Evolutionary conservation across 805 yeast species (phyloP).

Genomic region (Candida tibetensis): DNA sequence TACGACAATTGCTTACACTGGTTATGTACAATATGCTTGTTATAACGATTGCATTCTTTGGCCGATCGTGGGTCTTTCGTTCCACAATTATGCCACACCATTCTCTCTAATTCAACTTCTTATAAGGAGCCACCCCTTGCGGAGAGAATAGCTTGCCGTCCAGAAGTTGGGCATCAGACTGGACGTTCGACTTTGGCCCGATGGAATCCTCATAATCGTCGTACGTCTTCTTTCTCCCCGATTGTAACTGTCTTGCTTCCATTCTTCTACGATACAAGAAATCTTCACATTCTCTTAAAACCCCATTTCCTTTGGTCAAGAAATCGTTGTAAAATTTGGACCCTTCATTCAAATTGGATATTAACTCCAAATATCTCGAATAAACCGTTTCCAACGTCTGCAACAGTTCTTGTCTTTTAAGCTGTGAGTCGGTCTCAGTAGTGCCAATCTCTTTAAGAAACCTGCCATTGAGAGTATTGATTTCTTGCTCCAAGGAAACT

Average conservation of each 20-base stretch:
- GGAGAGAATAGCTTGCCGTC: neutral
- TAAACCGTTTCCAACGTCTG: slow-evolving; percentile 51
- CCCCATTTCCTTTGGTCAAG: slow-evolving; percentile 41
- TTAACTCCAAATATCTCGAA: slow-evolving; percentile 52
- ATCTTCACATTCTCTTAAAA: slow-evolving; percentile 48
- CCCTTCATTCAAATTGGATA: slow-evolving; percentile 65
- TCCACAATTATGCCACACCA: too few species aligned
- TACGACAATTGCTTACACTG: too few species aligned
- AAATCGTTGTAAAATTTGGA: slow-evolving; percentile 67
- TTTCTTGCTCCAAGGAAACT: slow-evolving; percentile 15
- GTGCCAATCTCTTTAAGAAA: slow-evolving; percentile 10
- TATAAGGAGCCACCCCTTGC: too few species aligned
- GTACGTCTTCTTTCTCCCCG: slow-evolving; percentile 3
- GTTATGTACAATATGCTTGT: too few species aligned
- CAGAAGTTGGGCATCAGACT: neutral
- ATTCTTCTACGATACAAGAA: slow-evolving; percentile 50
- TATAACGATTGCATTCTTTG: too few species aligned
- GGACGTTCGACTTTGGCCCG: slow-evolving; percentile 4
- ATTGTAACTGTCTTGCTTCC: slow-evolving; percentile 53
- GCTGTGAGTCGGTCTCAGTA: slow-evolving; percentile 19
- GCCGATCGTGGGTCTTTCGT: too few species aligned
- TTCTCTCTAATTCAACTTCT: too few species aligned
- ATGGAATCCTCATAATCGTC: neutral
- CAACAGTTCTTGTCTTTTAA: slow-evolving; percentile 47
- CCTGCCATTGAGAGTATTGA: slow-evolving; percentile 12